These are phyloP conservation scores for Tetramitus jugosus DNA, from an alignment of 208 protist species.

Conservation along the genomic window DNA sequence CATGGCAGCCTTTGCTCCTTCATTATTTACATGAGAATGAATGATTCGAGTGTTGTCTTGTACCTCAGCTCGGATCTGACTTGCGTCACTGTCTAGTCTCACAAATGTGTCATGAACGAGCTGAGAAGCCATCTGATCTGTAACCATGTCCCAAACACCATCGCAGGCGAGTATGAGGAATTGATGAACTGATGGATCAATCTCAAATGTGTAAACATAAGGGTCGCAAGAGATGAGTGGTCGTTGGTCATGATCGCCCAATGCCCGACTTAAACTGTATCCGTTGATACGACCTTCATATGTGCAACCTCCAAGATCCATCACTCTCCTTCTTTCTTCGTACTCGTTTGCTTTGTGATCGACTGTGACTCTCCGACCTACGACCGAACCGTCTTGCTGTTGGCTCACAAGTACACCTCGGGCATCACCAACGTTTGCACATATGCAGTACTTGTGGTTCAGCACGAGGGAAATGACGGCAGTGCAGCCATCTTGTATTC, in stretches of 20 bases:
- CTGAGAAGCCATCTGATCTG: too few species aligned
- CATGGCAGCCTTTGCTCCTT: too few species aligned
- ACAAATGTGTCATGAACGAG: too few species aligned
- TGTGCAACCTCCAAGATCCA: neutral
- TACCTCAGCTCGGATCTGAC: too few species aligned
- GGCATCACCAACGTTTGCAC: neutral
- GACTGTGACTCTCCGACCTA: neutral
- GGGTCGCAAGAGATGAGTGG: slow-evolving; percentile 1
- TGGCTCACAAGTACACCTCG: neutral
- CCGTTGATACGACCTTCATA: neutral
- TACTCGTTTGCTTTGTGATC: neutral
- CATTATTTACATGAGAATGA: too few species aligned
- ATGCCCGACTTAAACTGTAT: neutral
- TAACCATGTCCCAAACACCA: slow-evolving; percentile 77
- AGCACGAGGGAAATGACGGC: neutral
- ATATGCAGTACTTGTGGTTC: neutral
- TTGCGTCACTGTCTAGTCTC: too few species aligned
- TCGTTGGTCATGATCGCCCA: neutral
- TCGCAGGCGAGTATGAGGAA: slow-evolving; percentile 82
- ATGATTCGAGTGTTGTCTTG: too few species aligned
- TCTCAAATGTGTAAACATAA: neutral
- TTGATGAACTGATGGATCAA: slow-evolving; percentile 36
- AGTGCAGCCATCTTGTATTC: neutral
- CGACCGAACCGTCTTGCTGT: neutral
- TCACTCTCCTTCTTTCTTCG: neutral